phyloP scores from a whole-genome alignment of 169 alveolate genomes.

The Perkinsus chesapeaki region DNA sequence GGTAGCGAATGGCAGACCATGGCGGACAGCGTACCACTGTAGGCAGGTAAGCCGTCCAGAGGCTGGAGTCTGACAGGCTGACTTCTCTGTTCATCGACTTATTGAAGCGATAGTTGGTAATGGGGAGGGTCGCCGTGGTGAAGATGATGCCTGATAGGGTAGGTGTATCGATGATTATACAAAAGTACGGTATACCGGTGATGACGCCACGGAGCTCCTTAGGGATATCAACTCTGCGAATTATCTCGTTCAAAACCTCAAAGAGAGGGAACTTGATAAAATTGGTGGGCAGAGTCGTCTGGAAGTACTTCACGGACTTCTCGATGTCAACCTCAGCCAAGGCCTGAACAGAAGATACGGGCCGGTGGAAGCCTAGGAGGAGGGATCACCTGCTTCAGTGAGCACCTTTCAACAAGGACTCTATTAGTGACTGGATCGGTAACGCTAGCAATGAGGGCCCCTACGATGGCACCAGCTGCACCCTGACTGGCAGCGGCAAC shows the following conservation, averaged over 20 bases:
- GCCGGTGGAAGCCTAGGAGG: background rate
- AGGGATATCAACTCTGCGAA: background rate
- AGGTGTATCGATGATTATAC: background rate
- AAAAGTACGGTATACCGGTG: background rate
- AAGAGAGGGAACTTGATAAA: conserved; percentile 14
- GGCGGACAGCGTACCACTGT: background rate
- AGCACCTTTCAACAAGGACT: conserved; percentile 7
- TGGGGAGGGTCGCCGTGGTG: conserved; percentile 10
- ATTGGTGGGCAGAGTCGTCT: conserved; percentile 17
- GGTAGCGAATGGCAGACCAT: background rate
- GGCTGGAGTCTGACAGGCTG: background rate
- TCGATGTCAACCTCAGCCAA: conserved; percentile 8
- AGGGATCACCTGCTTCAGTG: background rate
- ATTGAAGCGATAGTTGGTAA: conserved; percentile 12
- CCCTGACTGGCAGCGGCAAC: conserved; percentile 18
- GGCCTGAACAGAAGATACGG: background rate
- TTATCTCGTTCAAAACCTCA: conserved; percentile 9
- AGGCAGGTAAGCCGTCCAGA: conserved; percentile 1
- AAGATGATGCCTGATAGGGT: background rate
- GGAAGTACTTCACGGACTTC: conserved; percentile 8
- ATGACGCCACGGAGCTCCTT: conserved; percentile 6
- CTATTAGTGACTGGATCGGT: conserved; percentile 8
- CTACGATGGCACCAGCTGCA: conserved; percentile 15
- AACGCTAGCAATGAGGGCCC: conserved; percentile 5
- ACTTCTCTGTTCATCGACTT: background rate